These are phyloP conservation scores for Barbarea vulgaris DNA, from an alignment of 345 rosid species.

Conservation along the genomic window DNA sequence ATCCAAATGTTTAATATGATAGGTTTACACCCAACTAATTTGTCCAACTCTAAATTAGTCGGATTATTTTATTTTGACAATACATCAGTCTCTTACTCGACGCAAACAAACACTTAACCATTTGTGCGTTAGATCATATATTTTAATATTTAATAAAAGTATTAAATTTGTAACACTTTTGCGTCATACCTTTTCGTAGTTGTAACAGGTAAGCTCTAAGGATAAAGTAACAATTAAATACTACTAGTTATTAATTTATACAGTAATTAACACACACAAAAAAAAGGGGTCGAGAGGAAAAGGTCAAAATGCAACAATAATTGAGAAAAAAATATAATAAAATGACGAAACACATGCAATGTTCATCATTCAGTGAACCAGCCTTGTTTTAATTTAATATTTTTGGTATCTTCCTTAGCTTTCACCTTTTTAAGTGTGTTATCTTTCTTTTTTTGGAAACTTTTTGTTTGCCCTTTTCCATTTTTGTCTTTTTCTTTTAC, in stretches of 20 bases:
- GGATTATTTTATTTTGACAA: neutral
- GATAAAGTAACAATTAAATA: conserved; percentile 10
- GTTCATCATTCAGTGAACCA: conserved; percentile 40
- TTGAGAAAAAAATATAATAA: conserved; percentile 9
- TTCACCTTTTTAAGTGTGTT: conserved; percentile 24
- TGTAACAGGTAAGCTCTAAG: conserved; percentile 31
- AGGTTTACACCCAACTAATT: neutral
- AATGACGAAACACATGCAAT: conserved; percentile 36
- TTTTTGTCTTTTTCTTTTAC: conserved; percentile 25
- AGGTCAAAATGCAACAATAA: conserved; percentile 31
- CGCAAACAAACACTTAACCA: conserved; percentile 11
- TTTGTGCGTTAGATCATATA: conserved; percentile 12
- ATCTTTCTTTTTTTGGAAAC: conserved; percentile 33
- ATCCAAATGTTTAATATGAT: neutral
- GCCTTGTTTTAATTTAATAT: conserved; percentile 16
- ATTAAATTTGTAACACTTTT: conserved; percentile 14
- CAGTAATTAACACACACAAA: neutral
- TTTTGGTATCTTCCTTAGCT: conserved; percentile 24
- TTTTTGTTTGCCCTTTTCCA: conserved; percentile 28
- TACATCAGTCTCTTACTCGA: conserved; percentile 17
- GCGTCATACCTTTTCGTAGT: conserved; percentile 34
- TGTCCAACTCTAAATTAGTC: neutral
- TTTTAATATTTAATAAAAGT: conserved; percentile 3
- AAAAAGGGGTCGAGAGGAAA: neutral
- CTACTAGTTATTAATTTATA: neutral